Base-by-base conservation (phyloP, 306 rosid species). In the Vigna hirtella region DNA sequence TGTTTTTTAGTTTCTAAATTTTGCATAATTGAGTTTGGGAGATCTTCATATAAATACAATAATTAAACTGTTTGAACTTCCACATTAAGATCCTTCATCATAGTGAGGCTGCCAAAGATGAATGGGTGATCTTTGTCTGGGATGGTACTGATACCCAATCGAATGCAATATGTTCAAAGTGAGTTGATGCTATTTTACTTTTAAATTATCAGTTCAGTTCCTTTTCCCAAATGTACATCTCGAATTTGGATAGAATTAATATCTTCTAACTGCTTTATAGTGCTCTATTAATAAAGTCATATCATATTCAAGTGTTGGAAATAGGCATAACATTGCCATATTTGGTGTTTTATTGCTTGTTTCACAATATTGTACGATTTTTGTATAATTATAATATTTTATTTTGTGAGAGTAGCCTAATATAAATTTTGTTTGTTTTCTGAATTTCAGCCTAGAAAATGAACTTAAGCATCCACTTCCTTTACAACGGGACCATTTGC, bases 81-180 rank as follows among this genome's bases (percentile, higher is more conserved):
- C 72, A 32, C 30, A 43, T 73, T 30, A 70, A 94, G 98, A 66
- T 92, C 81, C 71, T 92, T 70, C 82, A 89, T 81, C 76, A 74
- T 74, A 64, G 72, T 59, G 88, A 88, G 72, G 79, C 26, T 78
- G 72, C 76, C 32, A 55, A 81, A 42, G 82, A 76, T 70, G 76
- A 77, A 40, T 84, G 90, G 89, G 77, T 82, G 45, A 76, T 80
- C 40, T 87, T 76, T 78, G 85, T 83, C 47, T 95, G 98, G 98
- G 98, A 95, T 78, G 96, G 98, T 43, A 91, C 92, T 28, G 95
- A 95, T 81, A 57, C 89, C 48, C 85, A 82, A 7, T 89, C 97
- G 14, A 80, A 64, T 24, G 18, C 62, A 32, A 68, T 92, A 72
- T 52, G 43, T 78, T 9, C 79, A 74, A 86, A 56, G 98, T 92